Evolutionary conservation across 768 basidiomycete genomes (phyloP).

Genomic region (Tephrocybe rancida): DNA sequence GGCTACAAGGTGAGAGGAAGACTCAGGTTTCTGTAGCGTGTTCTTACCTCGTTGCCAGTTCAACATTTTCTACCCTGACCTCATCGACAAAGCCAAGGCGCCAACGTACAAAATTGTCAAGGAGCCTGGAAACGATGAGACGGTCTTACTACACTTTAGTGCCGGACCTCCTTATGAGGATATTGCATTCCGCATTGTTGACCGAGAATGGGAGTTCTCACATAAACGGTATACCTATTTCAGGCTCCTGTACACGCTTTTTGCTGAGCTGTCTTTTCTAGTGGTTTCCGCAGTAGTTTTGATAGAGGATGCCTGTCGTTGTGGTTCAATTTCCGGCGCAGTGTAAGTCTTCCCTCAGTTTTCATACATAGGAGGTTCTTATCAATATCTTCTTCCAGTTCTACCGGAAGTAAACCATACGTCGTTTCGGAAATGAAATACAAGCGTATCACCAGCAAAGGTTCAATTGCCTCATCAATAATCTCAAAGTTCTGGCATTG

Average conservation of each 20-base stretch:
- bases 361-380: not conserved
- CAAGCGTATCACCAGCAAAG: no score
- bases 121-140: slow-evolving; percentile 94
- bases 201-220: slow-evolving; percentile 97
- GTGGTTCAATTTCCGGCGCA: slow-evolving; percentile 95
- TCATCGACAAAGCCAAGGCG: slow-evolving; percentile 97
- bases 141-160: slow-evolving; percentile 89
- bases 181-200: slow-evolving; percentile 97
- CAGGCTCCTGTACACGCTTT: not conserved
- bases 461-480: no score
- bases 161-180: slow-evolving; percentile 99
- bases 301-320: slow-evolving; percentile 95
- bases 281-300: slow-evolving; percentile 96
- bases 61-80: slow-evolving; percentile 98
- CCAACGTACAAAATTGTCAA: slow-evolving; percentile 96
- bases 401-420: slow-evolving; percentile 67
- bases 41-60: slow-evolving; percentile 46
- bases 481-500: no score
- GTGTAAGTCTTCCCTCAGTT: slow-evolving; percentile 58
- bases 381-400: slow-evolving; percentile 48
- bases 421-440: no score
- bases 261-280: slow-evolving; percentile 28
- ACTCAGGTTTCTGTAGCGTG: not conserved
- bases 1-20: slow-evolving; percentile 78
- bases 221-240: slow-evolving; percentile 75